A percentile compares a stretch with the other conserved stretches of the same genome.
Conservation (phyloP, 805 yeast species). For the Blastobotrys parvus region DNA sequence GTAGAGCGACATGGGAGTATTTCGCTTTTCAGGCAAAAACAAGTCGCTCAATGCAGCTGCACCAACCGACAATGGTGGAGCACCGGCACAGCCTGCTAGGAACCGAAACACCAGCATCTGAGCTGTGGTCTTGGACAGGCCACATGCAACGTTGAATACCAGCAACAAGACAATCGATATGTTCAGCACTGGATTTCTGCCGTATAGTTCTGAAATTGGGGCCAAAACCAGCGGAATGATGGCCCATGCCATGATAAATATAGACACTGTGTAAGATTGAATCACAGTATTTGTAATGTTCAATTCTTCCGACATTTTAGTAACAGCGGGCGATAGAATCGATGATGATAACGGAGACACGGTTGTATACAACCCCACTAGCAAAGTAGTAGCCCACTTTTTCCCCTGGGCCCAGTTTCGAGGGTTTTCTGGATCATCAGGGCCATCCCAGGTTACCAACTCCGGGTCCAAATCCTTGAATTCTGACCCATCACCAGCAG, state of each 20-base stretch:
- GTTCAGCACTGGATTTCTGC: conserved; percentile 50
- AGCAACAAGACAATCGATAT: conserved; percentile 40
- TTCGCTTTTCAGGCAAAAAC: conserved; percentile 43
- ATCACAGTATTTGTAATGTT: conserved; percentile 36
- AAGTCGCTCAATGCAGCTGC: conserved; percentile 63
- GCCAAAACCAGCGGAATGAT: conserved; percentile 57
- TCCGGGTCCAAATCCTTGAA: conserved; percentile 53
- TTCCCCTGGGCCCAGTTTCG: conserved; percentile 44
- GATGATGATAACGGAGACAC: conserved; percentile 58
- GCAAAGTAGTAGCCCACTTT: conserved; percentile 37
- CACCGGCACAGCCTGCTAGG: conserved; percentile 58
- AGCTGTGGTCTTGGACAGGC: conserved; percentile 45
- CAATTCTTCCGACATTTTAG: conserved; percentile 39
- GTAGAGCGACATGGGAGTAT: conserved; percentile 48
- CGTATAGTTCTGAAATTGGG: conserved; percentile 61
- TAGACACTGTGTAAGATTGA: conserved; percentile 47
- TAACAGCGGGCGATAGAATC: conserved; percentile 52
- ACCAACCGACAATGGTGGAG: conserved; percentile 60
- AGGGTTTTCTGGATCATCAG: conserved; percentile 54
- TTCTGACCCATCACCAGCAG: conserved; percentile 39
- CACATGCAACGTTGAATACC: conserved; percentile 44
- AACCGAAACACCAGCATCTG: conserved; percentile 53
- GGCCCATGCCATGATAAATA: conserved; percentile 66
- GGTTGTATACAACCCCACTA: conserved; percentile 48
- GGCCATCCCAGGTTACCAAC: conserved; percentile 59